A percentile compares a stretch with the other conserved stretches of the same genome.
Conservation (phyloP, 192 early-diverging fungal genomes). For the Mortierella hygrophila region DNA sequence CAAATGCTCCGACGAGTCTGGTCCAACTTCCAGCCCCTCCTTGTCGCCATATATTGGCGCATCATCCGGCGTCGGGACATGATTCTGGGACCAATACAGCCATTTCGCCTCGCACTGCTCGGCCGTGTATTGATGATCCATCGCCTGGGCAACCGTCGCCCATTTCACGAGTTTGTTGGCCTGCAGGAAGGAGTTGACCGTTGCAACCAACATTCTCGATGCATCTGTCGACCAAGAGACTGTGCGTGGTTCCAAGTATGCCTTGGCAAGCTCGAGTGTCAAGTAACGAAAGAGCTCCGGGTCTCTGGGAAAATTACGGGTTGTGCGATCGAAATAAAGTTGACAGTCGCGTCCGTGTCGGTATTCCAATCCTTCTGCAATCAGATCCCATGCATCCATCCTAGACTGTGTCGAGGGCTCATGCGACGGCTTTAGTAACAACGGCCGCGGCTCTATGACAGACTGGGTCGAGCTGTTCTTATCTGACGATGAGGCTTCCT, state of each 20-base stretch:
- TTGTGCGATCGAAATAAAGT: slow-evolving; percentile 27
- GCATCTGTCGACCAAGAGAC: slow-evolving; percentile 19
- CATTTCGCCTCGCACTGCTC: slow-evolving; percentile 30
- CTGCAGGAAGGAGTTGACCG: slow-evolving; percentile 23
- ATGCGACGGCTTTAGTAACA: not conserved
- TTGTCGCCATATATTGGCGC: not conserved
- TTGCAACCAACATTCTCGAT: slow-evolving; percentile 17
- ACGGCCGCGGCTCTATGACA: not conserved
- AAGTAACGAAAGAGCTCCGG: slow-evolving; percentile 26
- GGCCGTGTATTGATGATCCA: slow-evolving; percentile 17
- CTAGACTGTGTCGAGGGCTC: not conserved
- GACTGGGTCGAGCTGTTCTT: not conserved
- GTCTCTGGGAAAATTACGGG: slow-evolving; percentile 24
- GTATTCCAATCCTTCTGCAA: slow-evolving; percentile 51
- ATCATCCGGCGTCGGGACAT: not conserved
- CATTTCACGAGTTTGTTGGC: slow-evolving; percentile 13
- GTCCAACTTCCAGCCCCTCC: not conserved
- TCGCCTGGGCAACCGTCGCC: slow-evolving; percentile 20
- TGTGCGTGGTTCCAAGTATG: slow-evolving; percentile 11
- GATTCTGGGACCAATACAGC: slow-evolving; percentile 38
- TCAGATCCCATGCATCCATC: slow-evolving; percentile 33
- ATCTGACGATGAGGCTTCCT: not conserved
- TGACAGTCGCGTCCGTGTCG: slow-evolving; percentile 46
- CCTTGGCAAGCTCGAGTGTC: slow-evolving; percentile 16
- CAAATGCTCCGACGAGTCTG: not conserved